Evolutionary conservation across 2,329 filamentous ascomycete species (phyloP).

Genomic region (Diaporthe vaccinii): DNA sequence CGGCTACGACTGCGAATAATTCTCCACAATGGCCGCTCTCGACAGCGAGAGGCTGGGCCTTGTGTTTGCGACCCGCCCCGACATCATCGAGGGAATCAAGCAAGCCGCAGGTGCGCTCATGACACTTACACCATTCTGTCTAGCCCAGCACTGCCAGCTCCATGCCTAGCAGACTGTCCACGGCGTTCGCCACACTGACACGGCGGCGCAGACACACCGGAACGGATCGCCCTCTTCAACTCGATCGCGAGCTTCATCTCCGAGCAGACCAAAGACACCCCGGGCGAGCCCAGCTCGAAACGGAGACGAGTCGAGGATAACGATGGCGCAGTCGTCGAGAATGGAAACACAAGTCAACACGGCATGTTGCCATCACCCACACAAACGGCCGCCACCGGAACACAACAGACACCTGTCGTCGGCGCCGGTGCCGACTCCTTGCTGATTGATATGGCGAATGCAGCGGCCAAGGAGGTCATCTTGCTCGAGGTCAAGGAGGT

Average conservation of each 20-base stretch:
- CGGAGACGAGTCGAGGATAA: slow-evolving; percentile 36
- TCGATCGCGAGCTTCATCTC: slow-evolving; percentile 47
- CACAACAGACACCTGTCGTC: slow-evolving; percentile 16
- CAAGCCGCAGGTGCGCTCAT: slow-evolving; percentile 61
- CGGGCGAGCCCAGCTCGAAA: slow-evolving; percentile 39
- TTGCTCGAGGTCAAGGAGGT: slow-evolving; percentile 75
- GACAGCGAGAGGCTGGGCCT: slow-evolving; percentile 63
- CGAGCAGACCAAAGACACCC: slow-evolving; percentile 28
- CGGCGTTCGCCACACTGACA: not conserved
- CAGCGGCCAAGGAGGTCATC: slow-evolving; percentile 63
- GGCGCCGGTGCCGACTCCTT: slow-evolving; percentile 41
- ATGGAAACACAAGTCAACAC: slow-evolving; percentile 23
- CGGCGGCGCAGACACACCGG: slow-evolving; percentile 61
- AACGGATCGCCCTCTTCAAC: slow-evolving; percentile 67
- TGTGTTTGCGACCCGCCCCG: slow-evolving; percentile 68
- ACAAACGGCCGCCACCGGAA: slow-evolving; percentile 15
- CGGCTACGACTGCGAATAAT: not conserved
- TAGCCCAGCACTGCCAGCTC: too few species aligned
- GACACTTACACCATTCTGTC: not conserved
- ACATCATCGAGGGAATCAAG: slow-evolving; percentile 68
- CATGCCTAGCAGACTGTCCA: not conserved
- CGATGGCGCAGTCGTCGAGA: slow-evolving; percentile 17
- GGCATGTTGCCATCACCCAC: slow-evolving; percentile 32
- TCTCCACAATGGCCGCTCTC: slow-evolving; percentile 51
- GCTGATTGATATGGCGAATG: slow-evolving; percentile 44